Conservation (phyloP, 2,329 filamentous ascomycete species). For the Sporothrix pallida region DNA sequence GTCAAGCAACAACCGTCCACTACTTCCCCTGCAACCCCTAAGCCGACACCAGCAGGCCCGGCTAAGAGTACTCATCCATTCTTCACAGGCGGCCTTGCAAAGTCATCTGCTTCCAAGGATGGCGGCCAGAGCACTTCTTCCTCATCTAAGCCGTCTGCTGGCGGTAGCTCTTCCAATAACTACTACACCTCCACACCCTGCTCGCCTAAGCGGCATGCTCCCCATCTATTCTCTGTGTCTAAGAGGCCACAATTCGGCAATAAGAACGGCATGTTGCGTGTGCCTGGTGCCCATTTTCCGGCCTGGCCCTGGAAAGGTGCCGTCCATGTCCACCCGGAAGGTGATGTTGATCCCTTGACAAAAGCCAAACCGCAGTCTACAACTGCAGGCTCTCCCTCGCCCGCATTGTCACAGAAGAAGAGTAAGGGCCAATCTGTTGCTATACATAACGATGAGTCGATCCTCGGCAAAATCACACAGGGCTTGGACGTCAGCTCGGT, state of each 20-base stretch:
- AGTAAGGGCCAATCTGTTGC: conserved; percentile 56
- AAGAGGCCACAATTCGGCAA: conserved; percentile 52
- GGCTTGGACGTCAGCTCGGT: conserved; percentile 50
- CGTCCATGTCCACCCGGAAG: conserved; percentile 57
- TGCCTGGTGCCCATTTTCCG: conserved; percentile 69
- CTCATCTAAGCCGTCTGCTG: conserved; percentile 37
- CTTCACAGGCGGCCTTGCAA: conserved; percentile 63
- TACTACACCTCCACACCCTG: conserved; percentile 61
- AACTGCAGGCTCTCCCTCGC: neutral
- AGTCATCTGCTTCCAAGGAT: conserved; percentile 33
- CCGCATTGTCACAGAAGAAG: conserved; percentile 47
- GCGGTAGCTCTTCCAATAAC: conserved; percentile 42
- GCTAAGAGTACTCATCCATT: conserved; percentile 62
- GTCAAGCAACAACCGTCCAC: neutral
- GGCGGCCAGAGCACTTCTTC: conserved; percentile 39
- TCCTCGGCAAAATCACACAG: conserved; percentile 47
- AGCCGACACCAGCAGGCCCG: neutral
- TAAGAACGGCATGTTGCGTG: conserved; percentile 57
- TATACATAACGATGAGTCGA: conserved; percentile 51
- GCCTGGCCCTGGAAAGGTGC: conserved; percentile 74
- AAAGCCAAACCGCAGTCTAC: too few species aligned
- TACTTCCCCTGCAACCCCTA: conserved; percentile 6
- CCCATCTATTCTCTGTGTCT: conserved; percentile 41
- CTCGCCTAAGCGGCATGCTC: conserved; percentile 54
- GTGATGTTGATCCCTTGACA: neutral